phyloP scores from a whole-genome alignment of 441 rosid genomes.

The Arabidopsis lyrata region DNA sequence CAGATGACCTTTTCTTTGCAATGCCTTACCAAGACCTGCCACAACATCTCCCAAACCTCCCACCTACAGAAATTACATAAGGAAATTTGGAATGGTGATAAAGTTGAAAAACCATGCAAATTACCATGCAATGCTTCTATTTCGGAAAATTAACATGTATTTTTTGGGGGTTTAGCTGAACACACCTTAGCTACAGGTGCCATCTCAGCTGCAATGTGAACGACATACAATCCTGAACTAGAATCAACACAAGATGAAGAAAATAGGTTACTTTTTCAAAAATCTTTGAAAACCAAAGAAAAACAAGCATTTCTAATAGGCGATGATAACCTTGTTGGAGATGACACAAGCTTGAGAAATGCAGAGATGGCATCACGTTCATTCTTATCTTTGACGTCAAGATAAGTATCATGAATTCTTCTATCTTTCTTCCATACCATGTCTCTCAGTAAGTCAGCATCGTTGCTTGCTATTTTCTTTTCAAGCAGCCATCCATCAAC shows the following conservation, averaged over 20 bases:
- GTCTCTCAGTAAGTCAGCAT: constrained; percentile 78
- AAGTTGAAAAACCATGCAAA: constrained; percentile 18
- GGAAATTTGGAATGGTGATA: not conserved
- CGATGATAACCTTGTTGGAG: constrained; percentile 63
- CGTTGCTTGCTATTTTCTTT: constrained; percentile 68
- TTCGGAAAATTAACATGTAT: not conserved
- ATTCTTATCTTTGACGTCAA: constrained; percentile 70
- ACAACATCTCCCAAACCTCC: constrained; percentile 99
- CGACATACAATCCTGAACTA: constrained; percentile 88
- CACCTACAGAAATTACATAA: constrained; percentile 56
- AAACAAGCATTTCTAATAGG: constrained; percentile 15
- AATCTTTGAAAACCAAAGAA: not conserved
- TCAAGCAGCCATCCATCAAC: constrained; percentile 98
- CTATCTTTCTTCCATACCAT: constrained; percentile 87
- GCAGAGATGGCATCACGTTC: constrained; percentile 69
- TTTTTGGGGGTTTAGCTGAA: constrained; percentile 35
- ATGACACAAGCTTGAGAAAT: constrained; percentile 68
- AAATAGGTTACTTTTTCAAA: constrained; percentile 42
- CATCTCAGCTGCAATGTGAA: constrained; percentile 98
- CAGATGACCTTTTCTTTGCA: constrained; percentile 93
- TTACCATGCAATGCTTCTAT: not conserved
- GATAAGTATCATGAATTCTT: constrained; percentile 64
- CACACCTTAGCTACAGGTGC: constrained; percentile 99
- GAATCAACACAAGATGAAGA: constrained; percentile 53
- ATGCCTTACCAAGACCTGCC: constrained; percentile 90